phyloP scores from a whole-genome alignment of 148 eudicot species.

The Arbutus unedo region DNA sequence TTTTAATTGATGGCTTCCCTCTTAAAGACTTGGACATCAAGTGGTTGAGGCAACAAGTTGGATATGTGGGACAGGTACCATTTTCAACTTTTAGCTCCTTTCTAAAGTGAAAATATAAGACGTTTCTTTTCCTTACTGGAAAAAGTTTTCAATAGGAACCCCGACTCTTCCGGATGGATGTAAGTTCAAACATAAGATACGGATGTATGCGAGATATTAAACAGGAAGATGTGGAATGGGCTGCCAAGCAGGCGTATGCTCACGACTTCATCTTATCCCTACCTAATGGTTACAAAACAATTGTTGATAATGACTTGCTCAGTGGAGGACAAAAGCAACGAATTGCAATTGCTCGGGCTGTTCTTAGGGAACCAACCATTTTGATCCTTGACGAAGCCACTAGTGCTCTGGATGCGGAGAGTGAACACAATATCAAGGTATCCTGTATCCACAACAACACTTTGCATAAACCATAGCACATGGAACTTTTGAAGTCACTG shows the following conservation, averaged over 20 bases:
- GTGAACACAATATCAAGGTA: constrained; percentile 97
- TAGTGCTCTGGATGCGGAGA: constrained; percentile 92
- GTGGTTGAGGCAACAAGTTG: constrained; percentile 90
- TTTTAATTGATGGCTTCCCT: constrained; percentile 72
- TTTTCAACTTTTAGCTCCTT: constrained; percentile 16
- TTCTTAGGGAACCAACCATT: constrained; percentile 86
- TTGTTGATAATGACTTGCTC: constrained; percentile 96
- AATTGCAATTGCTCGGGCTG: constrained; percentile 95
- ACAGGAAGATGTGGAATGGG: constrained; percentile 87
- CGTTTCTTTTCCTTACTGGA: constrained; percentile 17
- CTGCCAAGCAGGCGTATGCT: constrained; percentile 89
- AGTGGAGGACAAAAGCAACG: constrained; percentile 99
- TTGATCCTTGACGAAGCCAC: constrained; percentile 43
- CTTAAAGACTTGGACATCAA: constrained; percentile 63
- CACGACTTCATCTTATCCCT: constrained; percentile 81
- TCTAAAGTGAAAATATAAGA: neutral
- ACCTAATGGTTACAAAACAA: constrained; percentile 82
- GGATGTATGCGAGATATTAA: constrained; percentile 73
- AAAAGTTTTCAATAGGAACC: constrained; percentile 62
- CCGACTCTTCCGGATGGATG: constrained; percentile 75
- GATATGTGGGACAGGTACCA: constrained; percentile 95
- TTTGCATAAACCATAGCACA: neutral
- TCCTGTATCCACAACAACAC: neutral
- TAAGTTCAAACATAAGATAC: constrained; percentile 79
- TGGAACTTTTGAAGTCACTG: neutral